Evolutionary conservation across 139 green algal species (phyloP).

Genomic region (Picochlorum sp.): DNA sequence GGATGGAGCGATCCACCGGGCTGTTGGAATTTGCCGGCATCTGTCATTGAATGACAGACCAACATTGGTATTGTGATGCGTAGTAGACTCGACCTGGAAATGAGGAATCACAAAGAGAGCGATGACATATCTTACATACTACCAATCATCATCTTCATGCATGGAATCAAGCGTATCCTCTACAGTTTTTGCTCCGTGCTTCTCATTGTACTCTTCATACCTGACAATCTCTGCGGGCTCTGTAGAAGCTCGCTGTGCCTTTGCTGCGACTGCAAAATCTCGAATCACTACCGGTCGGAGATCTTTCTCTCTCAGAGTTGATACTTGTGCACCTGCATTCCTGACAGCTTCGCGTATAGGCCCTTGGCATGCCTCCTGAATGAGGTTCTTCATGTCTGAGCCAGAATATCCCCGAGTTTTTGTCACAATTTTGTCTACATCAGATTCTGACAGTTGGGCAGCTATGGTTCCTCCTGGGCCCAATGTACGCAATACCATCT

Average conservation of each 20-base stretch:
- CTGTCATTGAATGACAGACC: too few species aligned
- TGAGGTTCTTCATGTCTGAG: constrained; percentile 86
- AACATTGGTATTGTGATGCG: background rate
- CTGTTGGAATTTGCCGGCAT: background rate
- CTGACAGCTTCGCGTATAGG: constrained; percentile 67
- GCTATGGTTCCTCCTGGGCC: constrained; percentile 13
- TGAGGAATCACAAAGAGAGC: background rate
- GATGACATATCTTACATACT: background rate
- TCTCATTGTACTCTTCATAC: constrained; percentile 75
- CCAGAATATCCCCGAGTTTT: constrained; percentile 66
- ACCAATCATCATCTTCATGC: constrained; percentile 11
- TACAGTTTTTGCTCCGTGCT: constrained; percentile 63
- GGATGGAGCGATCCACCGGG: too few species aligned
- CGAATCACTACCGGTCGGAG: constrained; percentile 60
- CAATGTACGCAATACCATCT: constrained; percentile 20
- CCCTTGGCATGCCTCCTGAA: constrained; percentile 87
- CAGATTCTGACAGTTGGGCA: constrained; percentile 34
- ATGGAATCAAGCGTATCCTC: background rate
- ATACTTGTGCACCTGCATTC: constrained; percentile 6
- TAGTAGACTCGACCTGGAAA: background rate
- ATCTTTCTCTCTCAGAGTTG: constrained; percentile 41
- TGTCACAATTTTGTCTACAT: constrained; percentile 67
- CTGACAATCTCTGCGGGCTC: constrained; percentile 60
- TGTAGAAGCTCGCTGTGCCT: constrained; percentile 62
- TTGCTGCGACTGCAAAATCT: constrained; percentile 68